Percentiles rank a stretch among this genome's conserved stretches.
Evolutionary conservation across 73 alveolate genomes (phyloP).

Genomic region (Halteria grandinella): DNA sequence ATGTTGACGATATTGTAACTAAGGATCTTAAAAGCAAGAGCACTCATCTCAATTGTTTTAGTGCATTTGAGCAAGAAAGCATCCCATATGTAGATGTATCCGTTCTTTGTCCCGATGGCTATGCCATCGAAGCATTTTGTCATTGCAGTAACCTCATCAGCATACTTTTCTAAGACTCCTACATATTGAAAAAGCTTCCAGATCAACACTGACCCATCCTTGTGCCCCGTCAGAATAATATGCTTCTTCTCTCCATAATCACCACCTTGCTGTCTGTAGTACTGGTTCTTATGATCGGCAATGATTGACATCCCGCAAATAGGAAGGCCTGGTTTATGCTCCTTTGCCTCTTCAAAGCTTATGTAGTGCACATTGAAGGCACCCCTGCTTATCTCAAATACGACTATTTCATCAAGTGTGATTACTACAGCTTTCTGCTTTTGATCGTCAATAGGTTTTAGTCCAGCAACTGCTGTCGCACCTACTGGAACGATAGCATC

Average conservation of each 20-base stretch:
- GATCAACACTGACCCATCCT: slow-evolving; percentile 68
- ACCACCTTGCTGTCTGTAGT: slow-evolving; percentile 45
- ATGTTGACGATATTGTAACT: slow-evolving; percentile 74
- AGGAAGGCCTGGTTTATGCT: slow-evolving; percentile 29
- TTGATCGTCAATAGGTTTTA: too few relatives aligned
- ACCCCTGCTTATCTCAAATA: slow-evolving; percentile 30
- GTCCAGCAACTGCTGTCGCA: too few relatives aligned
- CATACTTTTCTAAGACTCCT: slow-evolving; percentile 60
- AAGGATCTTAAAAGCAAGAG: slow-evolving; percentile 73
- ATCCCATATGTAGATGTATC: slow-evolving; percentile 84
- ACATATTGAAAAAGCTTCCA: slow-evolving; percentile 67
- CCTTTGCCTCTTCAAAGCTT: slow-evolving; percentile 58
- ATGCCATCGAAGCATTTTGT: slow-evolving; percentile 60
- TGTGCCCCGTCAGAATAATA: slow-evolving; percentile 77
- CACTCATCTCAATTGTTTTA: slow-evolving; percentile 73
- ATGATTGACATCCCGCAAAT: slow-evolving; percentile 64
- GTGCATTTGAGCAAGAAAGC: slow-evolving; percentile 60
- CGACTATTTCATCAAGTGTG: slow-evolving; percentile 61
- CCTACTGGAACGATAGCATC: too few relatives aligned
- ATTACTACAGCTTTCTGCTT: slow-evolving; percentile 66
- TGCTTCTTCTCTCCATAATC: slow-evolving; percentile 55
- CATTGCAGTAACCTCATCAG: slow-evolving; percentile 68
- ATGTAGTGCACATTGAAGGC: slow-evolving; percentile 40
- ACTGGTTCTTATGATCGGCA: slow-evolving; percentile 57
- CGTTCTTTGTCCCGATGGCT: slow-evolving; percentile 80